These are phyloP conservation scores for Teratosphaeria destructans DNA, from an alignment of 2,329 filamentous ascomycete species.

Conservation along the genomic window DNA sequence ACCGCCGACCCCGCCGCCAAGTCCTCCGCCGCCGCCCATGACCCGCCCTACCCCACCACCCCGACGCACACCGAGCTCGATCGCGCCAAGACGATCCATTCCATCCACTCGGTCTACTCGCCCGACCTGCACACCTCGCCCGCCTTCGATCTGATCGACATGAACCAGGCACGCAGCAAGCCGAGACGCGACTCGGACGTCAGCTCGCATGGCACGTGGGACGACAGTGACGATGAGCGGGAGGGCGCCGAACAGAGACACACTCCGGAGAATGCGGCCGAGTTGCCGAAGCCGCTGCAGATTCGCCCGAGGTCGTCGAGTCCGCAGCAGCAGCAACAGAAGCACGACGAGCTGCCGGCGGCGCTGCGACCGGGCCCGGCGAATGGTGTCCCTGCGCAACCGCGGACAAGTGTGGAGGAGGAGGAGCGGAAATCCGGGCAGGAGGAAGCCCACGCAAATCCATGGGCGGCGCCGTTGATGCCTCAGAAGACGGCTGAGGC, in stretches of 20 bases:
- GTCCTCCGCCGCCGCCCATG: neutral
- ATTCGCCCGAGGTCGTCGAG: constrained; percentile 13
- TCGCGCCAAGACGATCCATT: constrained; percentile 14
- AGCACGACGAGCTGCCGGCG: constrained; percentile 15
- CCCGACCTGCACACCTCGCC: constrained; percentile 26
- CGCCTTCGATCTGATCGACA: constrained; percentile 31
- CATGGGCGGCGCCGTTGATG: constrained; percentile 9
- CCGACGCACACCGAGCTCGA: constrained; percentile 23
- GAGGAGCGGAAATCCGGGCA: neutral
- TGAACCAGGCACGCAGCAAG: constrained; percentile 16
- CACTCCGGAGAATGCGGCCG: constrained; percentile 8
- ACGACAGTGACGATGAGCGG: constrained; percentile 12
- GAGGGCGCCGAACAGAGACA: constrained; percentile 2
- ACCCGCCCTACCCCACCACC: constrained; percentile 36
- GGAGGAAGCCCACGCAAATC: constrained; percentile 18
- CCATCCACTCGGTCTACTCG: constrained; percentile 22
- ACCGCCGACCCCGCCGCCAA: constrained; percentile 31
- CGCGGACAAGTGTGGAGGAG: constrained; percentile 6
- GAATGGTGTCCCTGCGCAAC: neutral
- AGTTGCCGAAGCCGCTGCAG: constrained; percentile 20
- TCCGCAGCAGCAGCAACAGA: neutral
- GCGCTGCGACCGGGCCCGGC: constrained; percentile 17
- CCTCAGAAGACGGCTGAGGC: neutral
- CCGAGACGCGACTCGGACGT: constrained; percentile 26
- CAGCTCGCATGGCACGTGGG: constrained; percentile 27